Evolutionary conservation across 225 moss, liverwort and hornwort genomes (phyloP), one percentile per base, ranked within the genome.

Genomic region (Physcomitrellopsis africana): DNA sequence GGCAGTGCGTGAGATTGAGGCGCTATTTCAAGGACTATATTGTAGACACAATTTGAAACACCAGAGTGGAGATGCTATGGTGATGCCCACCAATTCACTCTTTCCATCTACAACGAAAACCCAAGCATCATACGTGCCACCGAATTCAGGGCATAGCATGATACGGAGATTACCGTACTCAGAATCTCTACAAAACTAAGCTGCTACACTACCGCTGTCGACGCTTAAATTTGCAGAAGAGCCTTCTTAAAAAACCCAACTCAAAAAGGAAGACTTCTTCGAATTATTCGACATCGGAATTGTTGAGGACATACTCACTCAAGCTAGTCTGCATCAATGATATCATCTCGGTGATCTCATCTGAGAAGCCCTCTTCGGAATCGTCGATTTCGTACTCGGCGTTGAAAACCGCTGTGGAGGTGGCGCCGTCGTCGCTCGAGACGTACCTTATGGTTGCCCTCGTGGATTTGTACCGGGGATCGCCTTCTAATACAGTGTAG

Each of bases 381-480:
- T 67, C 84, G 32, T 79, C 74, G 3, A 70, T 79, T 56, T 73
- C 70, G 18, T 81, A 87, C 18, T 73, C 76, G 14, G 76, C 84
- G 61, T 65, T 73, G 69, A 76, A 87, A 29, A 70, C 42, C 1
- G 74, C 81, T 56, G 72, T 73, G 12, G 76, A 79, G 14, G 81
- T 52, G 41, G 72, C 61, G 8, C 83, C 79, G 16, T 84, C 81
- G 3, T 68, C 76, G 43, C 81, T 78, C 32, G 76, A 16, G 32
- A 63, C 3, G 48, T 84, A 87, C 59, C 67, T 46, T 11, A 81
- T 67, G 3, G 63, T 79, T 49, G 81, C 81, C 67, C 71, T 68
- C 81, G 84, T 64, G 66, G 76, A 84, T 68, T 81, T 84, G 70
- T 87, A 87, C 10, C 81, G 72, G 17, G 87, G 87, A 57, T 87